These are phyloP conservation scores for Avicennia marina DNA, from an alignment of 257 asterid species.

Conservation along the genomic window DNA sequence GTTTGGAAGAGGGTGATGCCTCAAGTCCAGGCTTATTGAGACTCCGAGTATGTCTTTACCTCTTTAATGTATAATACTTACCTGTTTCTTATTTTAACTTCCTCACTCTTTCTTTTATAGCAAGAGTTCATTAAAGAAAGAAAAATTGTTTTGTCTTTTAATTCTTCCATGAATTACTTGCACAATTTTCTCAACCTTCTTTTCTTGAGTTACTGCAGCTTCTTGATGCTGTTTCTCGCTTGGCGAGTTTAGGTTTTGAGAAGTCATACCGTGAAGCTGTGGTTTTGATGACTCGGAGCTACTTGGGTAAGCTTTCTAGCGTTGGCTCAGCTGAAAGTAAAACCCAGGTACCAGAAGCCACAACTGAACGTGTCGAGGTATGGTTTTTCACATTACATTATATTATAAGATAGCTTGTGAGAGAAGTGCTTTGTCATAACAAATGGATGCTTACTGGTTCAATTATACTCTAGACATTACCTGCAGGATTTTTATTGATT, in stretches of 20 bases:
- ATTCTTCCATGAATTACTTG: slow-evolving; percentile 11
- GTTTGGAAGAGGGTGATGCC: slow-evolving; percentile 98
- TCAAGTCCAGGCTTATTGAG: slow-evolving; percentile 82
- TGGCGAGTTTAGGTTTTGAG: slow-evolving; percentile 97
- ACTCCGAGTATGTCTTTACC: slow-evolving; percentile 62
- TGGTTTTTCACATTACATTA: slow-evolving; percentile 16
- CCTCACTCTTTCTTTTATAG: slow-evolving; percentile 5
- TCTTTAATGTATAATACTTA: slow-evolving; percentile 11
- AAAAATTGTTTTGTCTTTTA: background rate
- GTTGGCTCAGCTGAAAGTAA: slow-evolving; percentile 89
- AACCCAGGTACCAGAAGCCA: slow-evolving; percentile 80
- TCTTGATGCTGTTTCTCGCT: slow-evolving; percentile 99
- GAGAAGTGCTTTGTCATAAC: slow-evolving; percentile 14
- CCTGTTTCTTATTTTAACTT: slow-evolving; percentile 14
- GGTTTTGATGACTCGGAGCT: slow-evolving; percentile 88
- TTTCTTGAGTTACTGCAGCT: slow-evolving; percentile 88
- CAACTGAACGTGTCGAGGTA: slow-evolving; percentile 97
- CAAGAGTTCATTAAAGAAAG: background rate
- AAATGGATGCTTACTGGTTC: slow-evolving; percentile 68
- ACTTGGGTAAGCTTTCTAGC: slow-evolving; percentile 76
- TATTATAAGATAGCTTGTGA: slow-evolving; percentile 16
- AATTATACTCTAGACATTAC: slow-evolving; percentile 90
- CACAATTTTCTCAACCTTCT: slow-evolving; percentile 46
- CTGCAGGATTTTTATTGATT: slow-evolving; percentile 91
- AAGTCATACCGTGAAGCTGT: slow-evolving; percentile 97